phyloP scores from a whole-genome alignment of 2,329 filamentous ascomycete genomes.

The Fusarium sp. region DNA sequence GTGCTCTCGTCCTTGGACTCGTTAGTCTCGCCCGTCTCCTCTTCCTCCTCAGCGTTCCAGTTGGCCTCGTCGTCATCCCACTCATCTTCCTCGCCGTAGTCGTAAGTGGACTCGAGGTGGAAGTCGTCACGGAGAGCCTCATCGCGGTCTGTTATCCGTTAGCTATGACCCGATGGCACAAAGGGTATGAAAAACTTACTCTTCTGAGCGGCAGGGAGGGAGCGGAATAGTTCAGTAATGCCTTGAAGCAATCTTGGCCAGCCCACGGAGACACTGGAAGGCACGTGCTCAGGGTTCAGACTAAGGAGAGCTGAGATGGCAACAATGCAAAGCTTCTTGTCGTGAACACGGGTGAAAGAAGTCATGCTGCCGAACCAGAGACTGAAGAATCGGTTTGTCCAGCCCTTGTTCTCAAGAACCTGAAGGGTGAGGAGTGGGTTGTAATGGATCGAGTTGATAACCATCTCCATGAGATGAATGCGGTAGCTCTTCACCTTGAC shows the following conservation, averaged over 20 bases:
- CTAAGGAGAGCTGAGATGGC: slow-evolving; percentile 88
- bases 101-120: slow-evolving; percentile 69
- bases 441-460: slow-evolving; percentile 98
- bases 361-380: slow-evolving; percentile 98
- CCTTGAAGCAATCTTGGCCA: slow-evolving; percentile 92
- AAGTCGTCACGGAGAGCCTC: slow-evolving; percentile 92
- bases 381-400: slow-evolving; percentile 99
- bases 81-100: slow-evolving; percentile 78
- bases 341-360: slow-evolving; percentile 90
- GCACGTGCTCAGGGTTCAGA: slow-evolving; percentile 81
- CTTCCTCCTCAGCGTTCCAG: slow-evolving; percentile 79
- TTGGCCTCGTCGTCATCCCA: slow-evolving; percentile 83
- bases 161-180: slow-evolving; percentile 14
- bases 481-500: slow-evolving; percentile 91
- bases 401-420: slow-evolving; percentile 87
- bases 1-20: slow-evolving; percentile 90
- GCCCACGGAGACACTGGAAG: slow-evolving; percentile 89
- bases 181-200: slow-evolving; percentile 60
- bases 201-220: slow-evolving; percentile 85
- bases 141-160: slow-evolving; percentile 73
- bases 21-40: slow-evolving; percentile 67
- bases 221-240: slow-evolving; percentile 90
- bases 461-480: slow-evolving; percentile 97
- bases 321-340: slow-evolving; percentile 98
- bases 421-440: slow-evolving; percentile 86